phyloP scores from a whole-genome alignment of 2,329 filamentous ascomycete species.

The Lizonia empirigonia region DNA sequence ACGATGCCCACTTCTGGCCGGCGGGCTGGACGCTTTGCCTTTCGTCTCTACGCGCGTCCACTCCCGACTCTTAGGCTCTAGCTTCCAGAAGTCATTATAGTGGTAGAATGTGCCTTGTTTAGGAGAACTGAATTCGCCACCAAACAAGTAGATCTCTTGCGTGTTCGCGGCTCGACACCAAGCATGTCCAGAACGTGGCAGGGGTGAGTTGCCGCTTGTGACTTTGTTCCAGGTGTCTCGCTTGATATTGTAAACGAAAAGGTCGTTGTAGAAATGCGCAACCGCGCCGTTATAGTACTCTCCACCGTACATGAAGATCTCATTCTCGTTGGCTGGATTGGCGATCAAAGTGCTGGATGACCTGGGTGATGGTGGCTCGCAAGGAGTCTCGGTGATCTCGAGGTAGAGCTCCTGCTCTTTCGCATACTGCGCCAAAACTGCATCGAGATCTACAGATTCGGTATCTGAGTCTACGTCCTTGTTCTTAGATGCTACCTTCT shows the following conservation, averaged over 20 bases:
- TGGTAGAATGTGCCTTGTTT: slow-evolving; percentile 99
- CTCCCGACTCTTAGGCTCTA: slow-evolving; percentile 82
- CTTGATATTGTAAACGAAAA: slow-evolving; percentile 75
- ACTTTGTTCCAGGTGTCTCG: slow-evolving; percentile 89
- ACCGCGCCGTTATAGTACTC: slow-evolving; percentile 94
- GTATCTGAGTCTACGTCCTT: slow-evolving; percentile 83
- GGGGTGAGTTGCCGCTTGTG: slow-evolving; percentile 86
- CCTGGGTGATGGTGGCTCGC: slow-evolving; percentile 75
- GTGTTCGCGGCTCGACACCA: slow-evolving; percentile 90
- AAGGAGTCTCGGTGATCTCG: slow-evolving; percentile 84
- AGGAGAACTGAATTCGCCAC: slow-evolving; percentile 93
- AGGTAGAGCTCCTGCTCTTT: slow-evolving; percentile 90
- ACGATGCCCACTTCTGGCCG: slow-evolving; percentile 86
- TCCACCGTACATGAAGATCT: slow-evolving; percentile 89
- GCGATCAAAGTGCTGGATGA: slow-evolving; percentile 82
- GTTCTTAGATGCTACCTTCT: slow-evolving; percentile 74
- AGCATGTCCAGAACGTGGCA: slow-evolving; percentile 90
- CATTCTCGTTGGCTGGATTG: slow-evolving; percentile 83
- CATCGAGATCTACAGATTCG: slow-evolving; percentile 91
- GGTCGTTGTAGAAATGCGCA: slow-evolving; percentile 72
- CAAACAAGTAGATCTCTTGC: slow-evolving; percentile 87
- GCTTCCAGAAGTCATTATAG: slow-evolving; percentile 97
- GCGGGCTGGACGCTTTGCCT: slow-evolving; percentile 78
- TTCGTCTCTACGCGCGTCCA: slow-evolving; percentile 87
- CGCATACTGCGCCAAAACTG: slow-evolving; percentile 89